Conservation (phyloP, 768 basidiomycete species). For the Leccinum sublutescens region DNA sequence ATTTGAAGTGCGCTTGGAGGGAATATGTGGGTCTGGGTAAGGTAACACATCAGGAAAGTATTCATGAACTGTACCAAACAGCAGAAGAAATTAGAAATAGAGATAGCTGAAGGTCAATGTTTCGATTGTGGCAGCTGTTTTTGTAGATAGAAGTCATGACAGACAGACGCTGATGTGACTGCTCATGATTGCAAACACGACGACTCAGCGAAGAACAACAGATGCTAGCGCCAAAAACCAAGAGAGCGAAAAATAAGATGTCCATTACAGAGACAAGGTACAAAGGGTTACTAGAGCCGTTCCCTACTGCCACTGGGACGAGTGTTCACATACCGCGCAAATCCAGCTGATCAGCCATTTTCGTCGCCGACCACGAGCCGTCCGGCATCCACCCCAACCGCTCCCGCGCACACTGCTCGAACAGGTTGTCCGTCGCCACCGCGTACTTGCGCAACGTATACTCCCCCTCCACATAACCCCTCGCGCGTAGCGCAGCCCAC, state of each 20-base stretch:
- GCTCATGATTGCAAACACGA: too few species aligned
- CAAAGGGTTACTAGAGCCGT: background rate
- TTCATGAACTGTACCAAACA: too few species aligned
- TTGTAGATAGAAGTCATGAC: too few species aligned
- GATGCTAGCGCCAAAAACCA: background rate
- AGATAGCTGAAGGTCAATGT: too few species aligned
- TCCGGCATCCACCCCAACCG: conserved; percentile 20
- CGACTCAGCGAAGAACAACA: background rate
- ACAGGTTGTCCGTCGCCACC: conserved; percentile 17
- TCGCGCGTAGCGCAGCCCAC: conserved; percentile 29
- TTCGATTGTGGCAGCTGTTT: too few species aligned
- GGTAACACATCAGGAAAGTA: too few species aligned
- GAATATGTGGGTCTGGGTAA: background rate
- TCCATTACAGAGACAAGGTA: too few species aligned
- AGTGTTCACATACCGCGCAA: background rate
- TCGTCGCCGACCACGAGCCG: conserved; percentile 1
- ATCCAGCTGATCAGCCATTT: conserved; percentile 9
- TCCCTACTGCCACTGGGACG: too few species aligned
- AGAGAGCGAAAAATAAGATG: background rate
- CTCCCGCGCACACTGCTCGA: conserved; percentile 16
- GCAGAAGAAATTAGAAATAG: too few species aligned
- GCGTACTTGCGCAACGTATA: conserved; percentile 16
- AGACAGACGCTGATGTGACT: too few species aligned
- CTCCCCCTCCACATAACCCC: conserved; percentile 24
- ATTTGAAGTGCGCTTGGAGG: background rate